A percentile compares a stretch with the other conserved stretches of the same genome.
Conservation (phyloP, 768 basidiomycete genomes). For the Trametes maxima region DNA sequence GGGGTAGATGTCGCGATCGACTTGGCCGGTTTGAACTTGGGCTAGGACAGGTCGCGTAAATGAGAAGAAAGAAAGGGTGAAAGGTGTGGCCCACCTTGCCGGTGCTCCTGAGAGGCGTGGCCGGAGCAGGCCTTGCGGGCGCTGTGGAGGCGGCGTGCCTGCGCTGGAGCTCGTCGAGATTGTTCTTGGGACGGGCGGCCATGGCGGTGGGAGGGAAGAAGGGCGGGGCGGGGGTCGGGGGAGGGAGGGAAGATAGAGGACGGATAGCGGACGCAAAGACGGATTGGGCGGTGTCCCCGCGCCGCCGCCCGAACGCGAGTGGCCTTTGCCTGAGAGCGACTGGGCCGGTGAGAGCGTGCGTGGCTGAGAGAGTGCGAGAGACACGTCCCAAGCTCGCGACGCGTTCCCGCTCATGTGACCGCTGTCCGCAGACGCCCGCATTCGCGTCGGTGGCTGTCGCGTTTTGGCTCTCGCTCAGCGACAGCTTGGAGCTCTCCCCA, state of each 20-base stretch:
- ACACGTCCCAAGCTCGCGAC: neutral
- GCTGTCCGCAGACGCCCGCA: slow-evolving; percentile 4
- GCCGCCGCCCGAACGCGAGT: neutral
- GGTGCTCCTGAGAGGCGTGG: slow-evolving; percentile 3
- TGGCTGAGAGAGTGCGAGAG: too few relatives aligned
- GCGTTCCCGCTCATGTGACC: slow-evolving; percentile 21
- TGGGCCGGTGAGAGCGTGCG: too few relatives aligned
- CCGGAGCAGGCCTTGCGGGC: neutral
- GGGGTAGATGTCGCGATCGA: slow-evolving; percentile 14
- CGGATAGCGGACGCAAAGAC: neutral
- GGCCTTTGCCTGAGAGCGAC: neutral
- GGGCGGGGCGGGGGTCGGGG: neutral
- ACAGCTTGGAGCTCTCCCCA: too few relatives aligned
- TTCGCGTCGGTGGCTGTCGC: neutral
- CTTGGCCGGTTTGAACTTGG: slow-evolving; percentile 26
- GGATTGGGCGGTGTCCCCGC: neutral
- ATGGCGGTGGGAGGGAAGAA: slow-evolving; percentile 8
- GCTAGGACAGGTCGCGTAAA: neutral
- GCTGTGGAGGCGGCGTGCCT: slow-evolving; percentile 1
- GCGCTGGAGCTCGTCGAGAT: slow-evolving; percentile 27
- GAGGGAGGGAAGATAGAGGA: neutral
- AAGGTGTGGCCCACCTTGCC: slow-evolving; percentile 12
- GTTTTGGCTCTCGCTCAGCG: neutral
- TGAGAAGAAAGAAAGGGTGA: too few relatives aligned
- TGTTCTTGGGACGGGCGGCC: slow-evolving; percentile 25